Evolutionary conservation across 2,329 filamentous ascomycete genomes (phyloP).

Genomic region (Arthrobotrys megalospora): DNA sequence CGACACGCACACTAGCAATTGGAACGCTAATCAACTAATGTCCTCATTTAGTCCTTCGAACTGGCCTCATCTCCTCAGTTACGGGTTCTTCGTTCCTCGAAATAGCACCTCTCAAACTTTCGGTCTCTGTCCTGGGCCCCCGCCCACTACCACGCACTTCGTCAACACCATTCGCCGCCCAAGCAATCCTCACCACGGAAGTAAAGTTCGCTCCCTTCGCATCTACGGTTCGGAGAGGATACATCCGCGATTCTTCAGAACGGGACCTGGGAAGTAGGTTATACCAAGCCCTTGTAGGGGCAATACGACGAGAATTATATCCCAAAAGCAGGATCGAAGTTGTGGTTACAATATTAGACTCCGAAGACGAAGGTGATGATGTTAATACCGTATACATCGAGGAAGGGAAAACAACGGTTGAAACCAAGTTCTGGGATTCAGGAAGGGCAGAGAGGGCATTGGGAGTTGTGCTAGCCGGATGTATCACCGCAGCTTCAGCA

Average conservation of each 20-base stretch:
- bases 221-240: slow-evolving; percentile 81
- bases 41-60: slow-evolving; percentile 71
- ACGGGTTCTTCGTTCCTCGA: slow-evolving; percentile 92
- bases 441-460: slow-evolving; percentile 75
- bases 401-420: slow-evolving; percentile 63
- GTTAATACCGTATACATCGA: slow-evolving; percentile 72
- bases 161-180: slow-evolving; percentile 90
- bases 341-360: slow-evolving; percentile 91
- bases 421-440: slow-evolving; percentile 68
- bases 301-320: slow-evolving; percentile 93
- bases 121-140: slow-evolving; percentile 93
- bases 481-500: slow-evolving; percentile 92
- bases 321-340: slow-evolving; percentile 99
- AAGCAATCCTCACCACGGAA: slow-evolving; percentile 90
- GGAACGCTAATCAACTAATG: slow-evolving; percentile 11
- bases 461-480: slow-evolving; percentile 83
- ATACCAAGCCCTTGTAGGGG: slow-evolving; percentile 89
- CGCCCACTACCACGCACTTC: slow-evolving; percentile 81
- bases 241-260: slow-evolving; percentile 87
- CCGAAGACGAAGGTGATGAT: slow-evolving; percentile 84
- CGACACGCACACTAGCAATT: slow-evolving; percentile 23
- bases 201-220: slow-evolving; percentile 98
- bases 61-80: slow-evolving; percentile 90
- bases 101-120: slow-evolving; percentile 81
- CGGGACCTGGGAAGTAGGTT: slow-evolving; percentile 91